Conservation (phyloP, 73 alveolate genomes). For the Symbiodinium natans region DNA sequence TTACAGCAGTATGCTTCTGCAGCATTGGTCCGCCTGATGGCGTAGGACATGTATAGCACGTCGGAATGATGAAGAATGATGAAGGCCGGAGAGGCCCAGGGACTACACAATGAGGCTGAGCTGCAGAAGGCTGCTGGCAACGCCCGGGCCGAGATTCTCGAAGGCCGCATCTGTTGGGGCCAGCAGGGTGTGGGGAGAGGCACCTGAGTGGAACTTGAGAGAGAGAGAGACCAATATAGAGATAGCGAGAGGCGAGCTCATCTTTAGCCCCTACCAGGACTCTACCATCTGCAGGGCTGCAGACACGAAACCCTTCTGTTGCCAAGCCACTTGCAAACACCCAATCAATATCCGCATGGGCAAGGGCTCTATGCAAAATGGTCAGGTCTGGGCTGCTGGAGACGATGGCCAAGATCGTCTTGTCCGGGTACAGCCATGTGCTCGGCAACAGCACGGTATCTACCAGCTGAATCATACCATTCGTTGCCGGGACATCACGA, state of each 20-base stretch:
- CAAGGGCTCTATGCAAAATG: constrained; percentile 35
- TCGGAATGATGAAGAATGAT: too few species aligned
- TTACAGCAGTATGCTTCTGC: not conserved
- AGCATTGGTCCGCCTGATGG: too few species aligned
- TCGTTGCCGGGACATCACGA: constrained; percentile 69
- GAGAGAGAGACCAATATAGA: not conserved
- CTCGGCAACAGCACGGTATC: constrained; percentile 53
- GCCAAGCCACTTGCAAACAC: constrained; percentile 35
- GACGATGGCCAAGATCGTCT: constrained; percentile 41
- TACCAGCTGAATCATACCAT: constrained; percentile 70
- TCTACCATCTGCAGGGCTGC: too few species aligned
- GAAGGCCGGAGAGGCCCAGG: too few species aligned
- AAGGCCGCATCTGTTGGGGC: constrained; percentile 80
- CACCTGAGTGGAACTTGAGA: not conserved
- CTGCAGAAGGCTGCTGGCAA: constrained; percentile 57
- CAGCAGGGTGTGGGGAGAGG: constrained; percentile 47
- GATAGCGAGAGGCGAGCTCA: not conserved
- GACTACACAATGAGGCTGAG: too few species aligned
- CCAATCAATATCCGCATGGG: constrained; percentile 20
- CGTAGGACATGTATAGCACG: too few species aligned
- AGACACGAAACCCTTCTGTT: not conserved
- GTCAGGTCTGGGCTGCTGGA: constrained; percentile 49
- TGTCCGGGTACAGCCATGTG: constrained; percentile 80
- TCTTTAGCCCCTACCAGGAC: too few species aligned
- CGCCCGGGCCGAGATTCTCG: constrained; percentile 50